phyloP scores from a whole-genome alignment of 2,329 filamentous ascomycete genomes.

The Xylariaceae sp. region DNA sequence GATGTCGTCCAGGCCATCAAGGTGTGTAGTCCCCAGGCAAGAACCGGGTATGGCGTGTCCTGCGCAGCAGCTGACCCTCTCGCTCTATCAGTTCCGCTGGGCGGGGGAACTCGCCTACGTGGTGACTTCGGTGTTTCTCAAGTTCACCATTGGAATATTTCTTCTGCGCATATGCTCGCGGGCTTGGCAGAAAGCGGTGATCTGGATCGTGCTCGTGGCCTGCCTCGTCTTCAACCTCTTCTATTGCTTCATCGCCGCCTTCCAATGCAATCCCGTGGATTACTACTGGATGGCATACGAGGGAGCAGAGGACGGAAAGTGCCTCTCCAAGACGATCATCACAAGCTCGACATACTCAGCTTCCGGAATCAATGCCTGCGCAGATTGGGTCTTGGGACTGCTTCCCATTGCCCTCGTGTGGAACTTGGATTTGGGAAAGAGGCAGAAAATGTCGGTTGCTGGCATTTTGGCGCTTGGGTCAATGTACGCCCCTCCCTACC shows the following conservation, averaged over 20 bases:
- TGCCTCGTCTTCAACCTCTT: constrained; percentile 26
- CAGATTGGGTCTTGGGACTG: constrained; percentile 29
- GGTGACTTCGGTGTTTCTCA: constrained; percentile 30
- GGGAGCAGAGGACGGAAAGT: constrained; percentile 21
- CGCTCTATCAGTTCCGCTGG: constrained; percentile 22
- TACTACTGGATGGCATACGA: constrained; percentile 32
- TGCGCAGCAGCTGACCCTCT: not conserved
- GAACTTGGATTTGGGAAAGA: constrained; percentile 26
- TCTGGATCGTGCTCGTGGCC: constrained; percentile 24
- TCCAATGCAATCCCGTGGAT: constrained; percentile 29
- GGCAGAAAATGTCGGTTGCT: constrained; percentile 27
- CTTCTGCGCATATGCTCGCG: constrained; percentile 29
- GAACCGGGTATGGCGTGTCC: not conserved
- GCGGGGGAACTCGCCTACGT: constrained; percentile 30
- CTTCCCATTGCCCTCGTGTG: constrained; percentile 29
- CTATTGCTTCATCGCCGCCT: constrained; percentile 29
- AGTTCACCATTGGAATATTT: constrained; percentile 32
- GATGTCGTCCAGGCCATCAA: constrained; percentile 15
- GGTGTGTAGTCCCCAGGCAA: constrained; percentile 7
- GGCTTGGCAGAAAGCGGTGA: constrained; percentile 26
- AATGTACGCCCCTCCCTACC: constrained; percentile 27
- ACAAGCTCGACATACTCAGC: constrained; percentile 28
- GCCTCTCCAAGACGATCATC: constrained; percentile 23
- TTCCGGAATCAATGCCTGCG: constrained; percentile 24
- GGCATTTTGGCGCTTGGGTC: constrained; percentile 26